A percentile compares a stretch with the other conserved stretches of the same genome.
Evolutionary conservation across 768 basidiomycete species (phyloP).

Genomic region (Boletellus sp.): DNA sequence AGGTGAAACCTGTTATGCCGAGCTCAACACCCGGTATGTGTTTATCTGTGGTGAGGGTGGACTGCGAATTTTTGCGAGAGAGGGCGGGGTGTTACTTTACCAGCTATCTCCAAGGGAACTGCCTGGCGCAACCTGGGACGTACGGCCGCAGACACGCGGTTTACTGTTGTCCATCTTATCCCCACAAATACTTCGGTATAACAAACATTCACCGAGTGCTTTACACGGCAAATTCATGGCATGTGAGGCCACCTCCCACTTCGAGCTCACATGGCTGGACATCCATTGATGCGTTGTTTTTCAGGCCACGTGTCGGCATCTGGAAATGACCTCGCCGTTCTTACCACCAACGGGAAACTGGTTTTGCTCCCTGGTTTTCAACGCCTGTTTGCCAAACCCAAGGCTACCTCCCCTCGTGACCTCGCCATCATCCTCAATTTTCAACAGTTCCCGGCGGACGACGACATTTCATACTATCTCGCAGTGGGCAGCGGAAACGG

Average conservation of each 20-base stretch:
- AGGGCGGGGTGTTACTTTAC: constrained; percentile 41
- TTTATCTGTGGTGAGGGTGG: constrained; percentile 52
- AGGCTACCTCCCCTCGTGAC: constrained; percentile 38
- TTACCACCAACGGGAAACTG: constrained; percentile 21
- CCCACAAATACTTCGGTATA: constrained; percentile 20
- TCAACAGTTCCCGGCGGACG: constrained; percentile 2
- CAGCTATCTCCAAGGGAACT: constrained; percentile 36
- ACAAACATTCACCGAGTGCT: background rate
- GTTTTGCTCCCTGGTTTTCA: constrained; percentile 30
- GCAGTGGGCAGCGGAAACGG: constrained; percentile 40
- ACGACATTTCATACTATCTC: constrained; percentile 41
- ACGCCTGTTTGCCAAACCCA: constrained; percentile 27
- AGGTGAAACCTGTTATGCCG: constrained; percentile 57
- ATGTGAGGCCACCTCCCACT: constrained; percentile 14
- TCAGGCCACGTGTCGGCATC: constrained; percentile 46
- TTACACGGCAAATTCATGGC: constrained; percentile 20
- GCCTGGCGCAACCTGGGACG: constrained; percentile 36
- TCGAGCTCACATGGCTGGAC: background rate
- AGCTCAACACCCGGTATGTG: constrained; percentile 53
- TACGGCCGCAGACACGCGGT: constrained; percentile 14
- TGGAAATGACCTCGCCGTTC: constrained; percentile 36
- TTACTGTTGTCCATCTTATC: constrained; percentile 9
- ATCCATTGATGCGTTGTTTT: background rate
- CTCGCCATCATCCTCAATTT: constrained; percentile 26
- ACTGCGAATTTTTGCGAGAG: constrained; percentile 53